Percentiles rank a stretch among this genome's conserved stretches.
Conservation (phyloP, 768 basidiomycete genomes). For the Boletus reticulatus region DNA sequence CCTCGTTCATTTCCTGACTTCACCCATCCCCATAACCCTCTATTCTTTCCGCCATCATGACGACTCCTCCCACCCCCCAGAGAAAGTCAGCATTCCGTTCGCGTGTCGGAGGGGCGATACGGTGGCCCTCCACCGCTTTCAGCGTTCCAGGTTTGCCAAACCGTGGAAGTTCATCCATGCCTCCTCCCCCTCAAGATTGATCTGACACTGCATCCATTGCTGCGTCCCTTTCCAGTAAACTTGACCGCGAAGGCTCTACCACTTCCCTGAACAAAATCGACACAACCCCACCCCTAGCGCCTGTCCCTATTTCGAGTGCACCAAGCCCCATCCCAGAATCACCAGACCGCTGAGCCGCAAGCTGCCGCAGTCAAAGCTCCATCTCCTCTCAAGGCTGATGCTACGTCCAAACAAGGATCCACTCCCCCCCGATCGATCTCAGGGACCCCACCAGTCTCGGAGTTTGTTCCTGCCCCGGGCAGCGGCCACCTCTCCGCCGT, state of each 20-base stretch:
- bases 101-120: conserved; percentile 59
- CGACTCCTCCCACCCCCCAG: conserved; percentile 30
- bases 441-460: conserved; percentile 18
- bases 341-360: conserved; percentile 37
- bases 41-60: conserved; percentile 23
- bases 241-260: conserved; percentile 29
- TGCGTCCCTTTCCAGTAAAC: conserved; percentile 28
- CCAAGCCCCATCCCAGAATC: conserved; percentile 74
- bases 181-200: conserved; percentile 25
- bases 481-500: conserved; percentile 5
- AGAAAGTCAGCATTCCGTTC: conserved; percentile 48
- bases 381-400: conserved; percentile 36
- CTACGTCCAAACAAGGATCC: conserved; percentile 13
- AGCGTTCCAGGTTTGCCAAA: conserved; percentile 37
- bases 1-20: conserved; percentile 8
- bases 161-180: conserved; percentile 24
- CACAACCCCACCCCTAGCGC: conserved; percentile 28
- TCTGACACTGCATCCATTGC: conserved; percentile 26
- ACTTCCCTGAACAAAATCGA: conserved; percentile 34
- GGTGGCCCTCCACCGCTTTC: conserved; percentile 59
- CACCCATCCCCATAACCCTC: not conserved
- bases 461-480: conserved; percentile 12
- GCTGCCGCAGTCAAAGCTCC: conserved; percentile 31
- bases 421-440: conserved; percentile 20
- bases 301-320: conserved; percentile 20